Conservation (phyloP, 2,329 filamentous ascomycete species). For the Corynespora cassiicola region DNA sequence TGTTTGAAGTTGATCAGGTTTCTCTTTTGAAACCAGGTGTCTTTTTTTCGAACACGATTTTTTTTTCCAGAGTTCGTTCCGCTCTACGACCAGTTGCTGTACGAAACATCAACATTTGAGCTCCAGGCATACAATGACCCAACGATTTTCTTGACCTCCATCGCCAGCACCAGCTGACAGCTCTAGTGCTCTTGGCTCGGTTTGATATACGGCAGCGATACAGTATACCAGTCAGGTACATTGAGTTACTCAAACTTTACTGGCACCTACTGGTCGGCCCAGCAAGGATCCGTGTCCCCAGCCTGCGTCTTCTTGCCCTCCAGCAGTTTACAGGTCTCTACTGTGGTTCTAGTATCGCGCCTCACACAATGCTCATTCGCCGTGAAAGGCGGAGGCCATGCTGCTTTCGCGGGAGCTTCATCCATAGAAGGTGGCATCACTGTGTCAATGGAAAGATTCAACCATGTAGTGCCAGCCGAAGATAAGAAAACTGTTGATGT, state of each 20-base stretch:
- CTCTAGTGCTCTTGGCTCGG: conserved; percentile 33
- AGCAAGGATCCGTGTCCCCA: conserved; percentile 31
- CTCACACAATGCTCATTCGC: conserved; percentile 46
- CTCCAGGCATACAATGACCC: too few species aligned
- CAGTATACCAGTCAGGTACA: conserved; percentile 18
- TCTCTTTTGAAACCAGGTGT: neutral
- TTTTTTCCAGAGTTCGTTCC: neutral
- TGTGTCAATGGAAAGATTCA: conserved; percentile 47
- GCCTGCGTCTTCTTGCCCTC: conserved; percentile 34
- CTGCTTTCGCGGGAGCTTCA: conserved; percentile 46
- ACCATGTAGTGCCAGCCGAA: conserved; percentile 26
- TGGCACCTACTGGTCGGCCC: conserved; percentile 32
- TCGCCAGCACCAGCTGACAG: neutral
- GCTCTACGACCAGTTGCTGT: too few species aligned
- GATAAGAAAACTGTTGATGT: conserved; percentile 35
- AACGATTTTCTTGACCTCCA: neutral
- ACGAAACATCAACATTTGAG: too few species aligned
- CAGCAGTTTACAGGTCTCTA: conserved; percentile 26
- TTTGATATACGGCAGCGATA: conserved; percentile 25
- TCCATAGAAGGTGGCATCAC: conserved; percentile 52
- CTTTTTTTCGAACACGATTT: neutral
- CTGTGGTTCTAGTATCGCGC: conserved; percentile 24
- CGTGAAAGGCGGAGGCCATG: conserved; percentile 54
- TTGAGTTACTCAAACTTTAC: conserved; percentile 27
- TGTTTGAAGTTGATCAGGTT: neutral